A percentile compares a stretch with the other conserved stretches of the same genome.
Evolutionary conservation across 1,284 basidiomycete species (phyloP).

Genomic region (Moesziomyces sp.): DNA sequence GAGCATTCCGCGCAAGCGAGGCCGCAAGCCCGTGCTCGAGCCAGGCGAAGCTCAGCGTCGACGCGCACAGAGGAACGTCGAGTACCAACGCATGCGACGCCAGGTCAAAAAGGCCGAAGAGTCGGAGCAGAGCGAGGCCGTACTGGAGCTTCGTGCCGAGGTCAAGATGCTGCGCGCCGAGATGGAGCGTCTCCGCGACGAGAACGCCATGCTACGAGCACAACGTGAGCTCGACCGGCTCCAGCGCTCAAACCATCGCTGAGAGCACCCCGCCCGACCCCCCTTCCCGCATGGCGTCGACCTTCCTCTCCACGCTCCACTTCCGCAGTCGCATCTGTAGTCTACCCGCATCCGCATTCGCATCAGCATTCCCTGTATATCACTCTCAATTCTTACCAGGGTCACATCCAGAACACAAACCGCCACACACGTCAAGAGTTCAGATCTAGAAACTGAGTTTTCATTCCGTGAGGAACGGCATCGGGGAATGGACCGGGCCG

Average conservation of each 20-base stretch:
- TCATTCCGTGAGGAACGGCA: constrained; percentile 27
- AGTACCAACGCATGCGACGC: constrained; percentile 46
- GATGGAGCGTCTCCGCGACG: constrained; percentile 54
- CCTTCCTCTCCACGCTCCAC: too few relatives aligned
- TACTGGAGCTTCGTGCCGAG: constrained; percentile 54
- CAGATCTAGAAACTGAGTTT: constrained; percentile 47
- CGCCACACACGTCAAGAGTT: neutral
- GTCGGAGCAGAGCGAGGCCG: constrained; percentile 35
- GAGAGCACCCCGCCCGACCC: neutral
- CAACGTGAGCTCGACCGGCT: constrained; percentile 47
- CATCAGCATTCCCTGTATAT: too few relatives aligned
- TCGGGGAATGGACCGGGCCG: constrained; percentile 3
- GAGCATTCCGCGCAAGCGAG: constrained; percentile 26
- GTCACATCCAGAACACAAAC: too few relatives aligned
- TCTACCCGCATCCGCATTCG: too few relatives aligned
- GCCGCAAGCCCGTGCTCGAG: constrained; percentile 32
- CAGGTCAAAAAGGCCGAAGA: constrained; percentile 41
- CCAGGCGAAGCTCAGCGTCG: constrained; percentile 33
- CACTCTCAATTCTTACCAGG: too few relatives aligned
- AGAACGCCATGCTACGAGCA: constrained; percentile 56
- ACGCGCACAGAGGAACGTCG: constrained; percentile 39
- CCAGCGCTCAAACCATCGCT: constrained; percentile 12
- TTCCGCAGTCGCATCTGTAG: too few relatives aligned
- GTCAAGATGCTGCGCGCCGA: constrained; percentile 54
- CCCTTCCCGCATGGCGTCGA: too few relatives aligned